These are phyloP conservation scores for Aeschynomene evenia DNA, from an alignment of 306 rosid genomes.

Conservation along the genomic window DNA sequence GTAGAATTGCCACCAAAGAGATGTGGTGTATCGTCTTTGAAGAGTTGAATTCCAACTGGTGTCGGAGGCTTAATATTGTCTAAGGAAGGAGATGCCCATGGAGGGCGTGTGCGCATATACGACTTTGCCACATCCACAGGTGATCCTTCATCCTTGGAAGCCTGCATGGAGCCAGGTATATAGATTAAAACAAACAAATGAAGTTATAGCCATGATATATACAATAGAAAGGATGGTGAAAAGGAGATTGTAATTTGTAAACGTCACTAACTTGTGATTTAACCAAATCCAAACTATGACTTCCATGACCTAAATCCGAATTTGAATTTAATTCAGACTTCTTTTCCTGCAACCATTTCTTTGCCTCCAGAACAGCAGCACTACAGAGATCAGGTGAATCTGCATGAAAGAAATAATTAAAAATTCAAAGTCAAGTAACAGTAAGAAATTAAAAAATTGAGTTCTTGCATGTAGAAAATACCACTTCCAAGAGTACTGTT, in stretches of 20 bases:
- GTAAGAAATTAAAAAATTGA: slow-evolving; percentile 18
- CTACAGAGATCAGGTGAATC: slow-evolving; percentile 56
- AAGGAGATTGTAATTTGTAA: too few relatives aligned
- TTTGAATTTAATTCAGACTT: slow-evolving; percentile 60
- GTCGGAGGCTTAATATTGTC: slow-evolving; percentile 55
- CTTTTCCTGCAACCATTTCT: slow-evolving; percentile 80
- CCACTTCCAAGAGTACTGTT: slow-evolving; percentile 40
- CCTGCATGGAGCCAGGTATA: slow-evolving; percentile 49
- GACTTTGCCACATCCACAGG: slow-evolving; percentile 88
- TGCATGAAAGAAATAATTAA: slow-evolving; percentile 37
- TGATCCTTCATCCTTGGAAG: slow-evolving; percentile 68
- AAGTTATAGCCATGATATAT: slow-evolving; percentile 13
- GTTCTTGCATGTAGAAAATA: slow-evolving; percentile 28
- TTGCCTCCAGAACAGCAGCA: slow-evolving; percentile 84
- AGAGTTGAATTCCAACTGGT: slow-evolving; percentile 55
- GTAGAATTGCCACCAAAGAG: slow-evolving; percentile 54
- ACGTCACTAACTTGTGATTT: slow-evolving; percentile 55
- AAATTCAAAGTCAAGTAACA: slow-evolving; percentile 17
- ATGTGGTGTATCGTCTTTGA: slow-evolving; percentile 64
- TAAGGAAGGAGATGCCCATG: slow-evolving; percentile 82
- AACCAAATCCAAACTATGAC: slow-evolving; percentile 40
- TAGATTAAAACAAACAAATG: slow-evolving; percentile 11
- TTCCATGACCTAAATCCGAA: slow-evolving; percentile 52
- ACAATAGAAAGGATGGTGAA: too few relatives aligned
- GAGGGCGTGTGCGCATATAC: slow-evolving; percentile 80